Conservation (phyloP, 2,329 filamentous ascomycete species). For the Lasiodiplodia sp. region DNA sequence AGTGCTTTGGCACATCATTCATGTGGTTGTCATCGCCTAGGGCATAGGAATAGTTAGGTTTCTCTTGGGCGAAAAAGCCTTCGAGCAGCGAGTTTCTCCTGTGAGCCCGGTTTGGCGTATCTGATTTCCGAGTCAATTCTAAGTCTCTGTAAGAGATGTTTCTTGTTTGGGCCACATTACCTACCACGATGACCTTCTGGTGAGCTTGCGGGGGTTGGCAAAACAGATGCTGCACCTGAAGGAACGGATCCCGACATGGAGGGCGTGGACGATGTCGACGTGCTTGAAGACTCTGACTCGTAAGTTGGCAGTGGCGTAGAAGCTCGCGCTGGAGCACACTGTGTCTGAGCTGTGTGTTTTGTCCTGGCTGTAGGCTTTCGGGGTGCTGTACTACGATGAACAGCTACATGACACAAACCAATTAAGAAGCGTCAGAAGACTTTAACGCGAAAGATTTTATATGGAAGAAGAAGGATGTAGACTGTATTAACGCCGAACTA, state of each 20-base stretch:
- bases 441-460: neutral
- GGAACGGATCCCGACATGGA: neutral
- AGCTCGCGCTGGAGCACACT: neutral
- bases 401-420: neutral
- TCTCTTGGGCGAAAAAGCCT: neutral
- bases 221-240: neutral
- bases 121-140: neutral
- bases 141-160: neutral
- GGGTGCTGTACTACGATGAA: neutral
- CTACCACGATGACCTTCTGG: neutral
- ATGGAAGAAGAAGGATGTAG: neutral
- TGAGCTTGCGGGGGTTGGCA: neutral
- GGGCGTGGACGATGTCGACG: neutral
- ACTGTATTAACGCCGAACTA: neutral
- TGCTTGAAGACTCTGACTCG: neutral
- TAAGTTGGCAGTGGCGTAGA: neutral
- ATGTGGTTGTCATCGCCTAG: neutral
- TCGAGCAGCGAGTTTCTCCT: neutral
- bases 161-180: neutral
- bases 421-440: neutral
- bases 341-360: neutral
- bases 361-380: neutral
- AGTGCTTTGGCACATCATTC: neutral
- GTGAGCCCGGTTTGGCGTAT: neutral
- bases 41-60: neutral